Base-by-base conservation (phyloP, 208 protist species). In the Leptomonas pyrrhocoris region DNA sequence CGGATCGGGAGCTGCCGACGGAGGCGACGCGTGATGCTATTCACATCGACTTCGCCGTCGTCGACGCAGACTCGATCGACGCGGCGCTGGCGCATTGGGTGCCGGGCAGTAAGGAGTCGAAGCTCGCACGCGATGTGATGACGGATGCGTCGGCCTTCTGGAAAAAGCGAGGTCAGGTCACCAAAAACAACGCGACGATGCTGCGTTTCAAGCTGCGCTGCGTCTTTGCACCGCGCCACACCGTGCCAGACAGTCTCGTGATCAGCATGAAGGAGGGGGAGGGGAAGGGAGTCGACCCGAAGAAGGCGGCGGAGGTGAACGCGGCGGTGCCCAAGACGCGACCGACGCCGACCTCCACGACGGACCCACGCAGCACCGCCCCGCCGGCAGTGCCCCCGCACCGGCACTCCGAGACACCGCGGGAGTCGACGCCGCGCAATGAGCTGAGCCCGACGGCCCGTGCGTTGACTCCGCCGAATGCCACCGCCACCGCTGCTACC, bases 1-100 rank as follows among this genome's bases (percentile, higher is more conserved):
- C 43, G 28, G 53, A 60, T 12, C 73, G 73, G 19, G 55, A 73
- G 31, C 48, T 91, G 72, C 88, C 86, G 34, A 84, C 77, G 23
- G 70, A 81, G 67, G 74, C 81, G 12, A 92, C 86, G 12, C 74
- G 80, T 42, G 90, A 96, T 42, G 66, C 74, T 31, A 84, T 96
- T 34, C 84, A 91, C 61, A 67, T 96, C n/a, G 88, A 94, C 74
- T 81, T 96, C 62, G 86, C 82, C 21, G 68, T 94, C 21, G 79
- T 96, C 0, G 72, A 81, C 18, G 56, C 68, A 7, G 31, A 56
- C 21, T 15, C 67, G 31, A 66, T 50, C 9, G 23, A 15, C 23
- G 42, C 27, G 16, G 42, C 50, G 11, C 50, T 72, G n/a, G 50
- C 43, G 51, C 50, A 48, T 27, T 73, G 69, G 62, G 42, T 27